Percentiles rank a stretch among this genome's conserved stretches.
These are phyloP conservation scores for Geranium incanum DNA, from an alignment of 441 rosid species.

Conservation along the genomic window DNA sequence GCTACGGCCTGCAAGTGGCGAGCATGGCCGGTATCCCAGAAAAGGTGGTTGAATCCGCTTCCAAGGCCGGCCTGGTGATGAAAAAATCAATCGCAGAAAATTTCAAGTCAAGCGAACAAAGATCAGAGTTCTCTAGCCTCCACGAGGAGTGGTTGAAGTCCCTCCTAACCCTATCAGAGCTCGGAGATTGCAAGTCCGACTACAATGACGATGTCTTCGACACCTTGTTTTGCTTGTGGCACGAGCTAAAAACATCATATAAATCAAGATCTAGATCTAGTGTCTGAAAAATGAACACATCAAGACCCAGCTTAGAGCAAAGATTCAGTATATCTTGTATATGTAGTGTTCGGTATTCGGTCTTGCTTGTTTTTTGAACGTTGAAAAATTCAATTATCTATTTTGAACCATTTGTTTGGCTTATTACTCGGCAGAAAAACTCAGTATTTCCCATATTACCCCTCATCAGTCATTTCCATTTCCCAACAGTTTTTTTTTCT, in stretches of 20 bases:
- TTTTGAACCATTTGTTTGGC: not conserved
- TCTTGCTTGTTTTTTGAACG: not conserved
- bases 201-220: constrained; percentile 55
- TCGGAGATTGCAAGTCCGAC: constrained; percentile 19
- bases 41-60: constrained; percentile 59
- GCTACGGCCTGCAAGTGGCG: constrained; percentile 92
- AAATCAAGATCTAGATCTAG: not conserved
- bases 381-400: not conserved
- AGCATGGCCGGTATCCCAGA: constrained; percentile 90
- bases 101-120: constrained; percentile 69
- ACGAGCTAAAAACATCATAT: constrained; percentile 51
- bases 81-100: constrained; percentile 55
- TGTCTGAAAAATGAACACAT: not conserved
- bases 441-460: too few species aligned
- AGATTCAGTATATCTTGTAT: not conserved
- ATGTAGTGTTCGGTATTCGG: not conserved
- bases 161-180: constrained; percentile 34
- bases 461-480: too few species aligned
- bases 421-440: too few species aligned
- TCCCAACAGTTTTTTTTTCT: too few species aligned
- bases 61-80: constrained; percentile 54
- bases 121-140: constrained; percentile 77
- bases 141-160: constrained; percentile 82
- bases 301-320: not conserved
- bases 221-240: constrained; percentile 79